These are phyloP conservation scores for Adenanthera pavonina DNA, from an alignment of 306 rosid genomes.

Conservation along the genomic window DNA sequence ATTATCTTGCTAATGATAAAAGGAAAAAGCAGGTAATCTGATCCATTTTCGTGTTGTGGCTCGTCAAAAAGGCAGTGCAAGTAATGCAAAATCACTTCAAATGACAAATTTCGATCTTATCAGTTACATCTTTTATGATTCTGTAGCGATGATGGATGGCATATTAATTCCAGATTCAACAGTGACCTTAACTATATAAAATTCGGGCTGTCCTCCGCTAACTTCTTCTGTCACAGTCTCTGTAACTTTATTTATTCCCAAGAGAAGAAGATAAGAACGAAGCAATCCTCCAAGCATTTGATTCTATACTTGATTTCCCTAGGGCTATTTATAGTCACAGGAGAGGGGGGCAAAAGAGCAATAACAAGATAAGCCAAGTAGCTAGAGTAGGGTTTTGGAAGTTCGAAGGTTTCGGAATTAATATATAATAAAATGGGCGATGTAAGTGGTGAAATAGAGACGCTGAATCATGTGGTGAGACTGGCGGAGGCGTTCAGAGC, in stretches of 20 bases:
- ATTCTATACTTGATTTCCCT: too few species aligned
- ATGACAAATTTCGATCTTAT: too few species aligned
- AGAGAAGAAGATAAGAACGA: conserved; percentile 33
- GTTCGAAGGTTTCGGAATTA: too few species aligned
- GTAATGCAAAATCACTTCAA: too few species aligned
- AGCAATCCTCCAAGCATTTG: background rate
- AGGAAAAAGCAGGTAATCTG: background rate
- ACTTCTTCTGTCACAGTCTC: background rate
- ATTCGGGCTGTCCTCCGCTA: background rate
- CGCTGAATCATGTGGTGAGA: conserved; percentile 53
- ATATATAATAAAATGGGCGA: background rate
- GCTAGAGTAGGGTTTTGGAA: too few species aligned
- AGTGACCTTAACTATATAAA: conserved; percentile 1
- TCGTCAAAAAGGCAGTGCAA: background rate
- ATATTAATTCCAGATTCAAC: background rate
- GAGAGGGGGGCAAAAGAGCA: background rate
- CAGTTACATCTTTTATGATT: background rate
- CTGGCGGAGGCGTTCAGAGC: conserved; percentile 70
- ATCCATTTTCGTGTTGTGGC: background rate
- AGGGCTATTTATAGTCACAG: conserved; percentile 21
- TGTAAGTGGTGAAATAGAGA: conserved; percentile 50
- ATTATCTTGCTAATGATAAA: background rate
- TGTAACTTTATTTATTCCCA: too few species aligned
- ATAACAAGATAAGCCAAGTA: too few species aligned
- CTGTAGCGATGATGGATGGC: background rate